A percentile compares a stretch with the other conserved stretches of the same genome.
phyloP scores from a whole-genome alignment of 192 early-diverging fungal species.

The Linnemannia hyalina region DNA sequence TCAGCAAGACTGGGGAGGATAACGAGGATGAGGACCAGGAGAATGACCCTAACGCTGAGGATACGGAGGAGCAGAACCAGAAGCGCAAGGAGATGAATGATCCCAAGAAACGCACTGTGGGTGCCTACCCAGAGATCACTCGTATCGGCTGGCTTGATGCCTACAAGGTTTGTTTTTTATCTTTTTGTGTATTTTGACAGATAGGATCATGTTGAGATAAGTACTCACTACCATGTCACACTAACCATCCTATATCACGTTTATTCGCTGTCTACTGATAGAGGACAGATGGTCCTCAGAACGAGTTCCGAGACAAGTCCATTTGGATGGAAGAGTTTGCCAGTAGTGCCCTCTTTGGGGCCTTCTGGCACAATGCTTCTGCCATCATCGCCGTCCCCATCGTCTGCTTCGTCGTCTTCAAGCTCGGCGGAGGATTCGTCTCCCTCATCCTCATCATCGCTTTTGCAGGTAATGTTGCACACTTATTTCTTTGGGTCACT shows the following conservation, averaged over 20 bases:
- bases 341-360: conserved; percentile 24
- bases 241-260: background rate
- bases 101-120: conserved; percentile 18
- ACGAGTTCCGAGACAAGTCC: conserved; percentile 27
- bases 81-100: conserved; percentile 1
- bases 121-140: conserved; percentile 17
- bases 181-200: background rate
- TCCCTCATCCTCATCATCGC: conserved; percentile 24
- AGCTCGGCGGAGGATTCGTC: conserved; percentile 23
- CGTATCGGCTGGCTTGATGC: conserved; percentile 31
- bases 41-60: background rate
- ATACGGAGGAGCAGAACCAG: background rate
- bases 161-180: conserved; percentile 10
- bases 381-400: conserved; percentile 12
- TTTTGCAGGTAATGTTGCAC: conserved; percentile 13
- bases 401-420: conserved; percentile 19
- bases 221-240: background rate
- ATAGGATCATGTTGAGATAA: background rate
- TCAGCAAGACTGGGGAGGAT: background rate
- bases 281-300: conserved; percentile 18
- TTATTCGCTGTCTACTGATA: background rate
- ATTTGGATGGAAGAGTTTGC: conserved; percentile 32
- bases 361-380: conserved; percentile 31
- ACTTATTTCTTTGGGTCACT: background rate
- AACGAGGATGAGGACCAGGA: background rate